Evolutionary conservation across 164 flowering plant genomes (phyloP), one percentile per base, ranked within the genome.

Genomic region (Litsea cubeba): DNA sequence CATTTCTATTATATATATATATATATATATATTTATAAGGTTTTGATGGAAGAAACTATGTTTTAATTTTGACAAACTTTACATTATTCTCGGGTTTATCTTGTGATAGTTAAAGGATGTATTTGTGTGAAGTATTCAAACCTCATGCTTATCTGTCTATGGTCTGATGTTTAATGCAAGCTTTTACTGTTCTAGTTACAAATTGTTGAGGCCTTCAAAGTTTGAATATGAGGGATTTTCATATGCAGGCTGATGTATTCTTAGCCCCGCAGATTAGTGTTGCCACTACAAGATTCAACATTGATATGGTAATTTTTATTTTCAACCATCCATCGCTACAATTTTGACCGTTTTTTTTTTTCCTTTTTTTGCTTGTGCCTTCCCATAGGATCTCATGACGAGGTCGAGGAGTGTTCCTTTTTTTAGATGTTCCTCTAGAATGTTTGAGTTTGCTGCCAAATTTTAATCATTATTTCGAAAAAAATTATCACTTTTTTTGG

Each of bases 201-300:
- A 6, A 32, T 46, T 32, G 50, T 0, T n/a, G 12, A 22, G 57
- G 62, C 24, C 49, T 49, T 69, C 58, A 23, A 62, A 62, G 54
- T 65, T 58, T 73, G 4, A 57, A 78, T 15, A 17, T 12, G 28
- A 17, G 50, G 25, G 49, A 17, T 57, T 35, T 15, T 69, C 68
- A 54, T 75, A 50, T 80, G 81, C 89, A 90, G 95, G 91, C 91
- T 78, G 95, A 89, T 83, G 87, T 89, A 8, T 90, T 88, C 73
- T 73, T 90, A 78, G 95, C 89, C 23, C 92, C 95, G 22, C 90
- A 90, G 70, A 84, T 89, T 67, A 78, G 85, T 73, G 73, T 78
- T 18, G 86, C 90, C 49, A 51, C 69, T 1, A 63, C 28, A 24
- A 82, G 91, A 78, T 88, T 90, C 72, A 74, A 83, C 2, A 60